Evolutionary conservation across 805 yeast species (phyloP).

Genomic region (Cyberlindnera lachancei): DNA sequence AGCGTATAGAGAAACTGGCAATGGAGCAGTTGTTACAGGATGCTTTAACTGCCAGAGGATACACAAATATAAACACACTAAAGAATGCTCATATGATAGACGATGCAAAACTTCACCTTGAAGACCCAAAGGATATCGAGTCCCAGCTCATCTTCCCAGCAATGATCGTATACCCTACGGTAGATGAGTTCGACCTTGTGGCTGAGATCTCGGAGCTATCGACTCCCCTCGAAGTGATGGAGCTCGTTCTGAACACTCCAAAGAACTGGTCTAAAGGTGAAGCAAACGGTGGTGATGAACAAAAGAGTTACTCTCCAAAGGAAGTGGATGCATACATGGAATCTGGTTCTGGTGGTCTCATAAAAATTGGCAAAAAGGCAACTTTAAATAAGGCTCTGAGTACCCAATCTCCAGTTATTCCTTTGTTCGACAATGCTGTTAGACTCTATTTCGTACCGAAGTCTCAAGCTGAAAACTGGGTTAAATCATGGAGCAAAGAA

Average conservation of each 20-base stretch:
- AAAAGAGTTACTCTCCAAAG: conserved; percentile 47
- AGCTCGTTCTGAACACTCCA: conserved; percentile 57
- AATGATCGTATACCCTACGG: conserved; percentile 71
- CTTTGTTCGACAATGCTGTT: conserved; percentile 67
- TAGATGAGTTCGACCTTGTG: conserved; percentile 76
- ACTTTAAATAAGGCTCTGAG: conserved; percentile 57
- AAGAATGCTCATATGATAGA: conserved; percentile 51
- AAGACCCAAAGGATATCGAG: conserved; percentile 58
- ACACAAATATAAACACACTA: conserved; percentile 40
- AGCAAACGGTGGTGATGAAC: conserved; percentile 52
- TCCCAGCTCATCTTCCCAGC: conserved; percentile 82
- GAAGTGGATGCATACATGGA: conserved; percentile 73
- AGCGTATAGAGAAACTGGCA: conserved; percentile 32
- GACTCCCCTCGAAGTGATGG: conserved; percentile 56
- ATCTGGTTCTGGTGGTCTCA: conserved; percentile 74
- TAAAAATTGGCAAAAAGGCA: conserved; percentile 75
- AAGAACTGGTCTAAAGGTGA: conserved; percentile 60
- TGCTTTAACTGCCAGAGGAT: conserved; percentile 57
- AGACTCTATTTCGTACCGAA: conserved; percentile 78
- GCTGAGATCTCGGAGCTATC: conserved; percentile 68
- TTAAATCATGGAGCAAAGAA: conserved; percentile 55
- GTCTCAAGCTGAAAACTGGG: conserved; percentile 55
- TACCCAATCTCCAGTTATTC: conserved; percentile 56
- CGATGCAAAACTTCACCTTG: conserved; percentile 47
- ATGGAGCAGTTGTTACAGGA: conserved; percentile 38